phyloP scores from a whole-genome alignment of 208 protist species.

The Vickermania spadyakhi region DNA sequence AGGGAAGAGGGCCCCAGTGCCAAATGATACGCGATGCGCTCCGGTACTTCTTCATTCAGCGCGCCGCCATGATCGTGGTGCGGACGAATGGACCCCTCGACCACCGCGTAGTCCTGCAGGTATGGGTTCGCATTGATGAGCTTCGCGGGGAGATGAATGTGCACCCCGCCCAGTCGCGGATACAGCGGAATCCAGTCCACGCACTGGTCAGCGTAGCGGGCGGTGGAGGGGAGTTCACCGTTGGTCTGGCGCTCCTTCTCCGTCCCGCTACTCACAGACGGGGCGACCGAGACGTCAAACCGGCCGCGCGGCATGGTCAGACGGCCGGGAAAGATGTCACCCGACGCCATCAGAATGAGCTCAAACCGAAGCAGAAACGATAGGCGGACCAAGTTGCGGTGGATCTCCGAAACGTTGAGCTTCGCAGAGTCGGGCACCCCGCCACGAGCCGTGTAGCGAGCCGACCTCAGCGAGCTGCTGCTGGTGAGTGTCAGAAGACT shows the following conservation, averaged over 20 bases:
- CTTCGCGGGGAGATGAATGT: background rate
- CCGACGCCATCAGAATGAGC: background rate
- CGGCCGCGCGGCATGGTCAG: background rate
- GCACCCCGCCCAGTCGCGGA: background rate
- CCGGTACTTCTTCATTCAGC: background rate
- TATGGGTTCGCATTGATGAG: background rate
- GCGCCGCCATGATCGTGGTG: background rate
- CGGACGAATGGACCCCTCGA: background rate
- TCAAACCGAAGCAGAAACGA: background rate
- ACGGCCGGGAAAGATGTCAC: background rate
- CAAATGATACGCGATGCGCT: background rate
- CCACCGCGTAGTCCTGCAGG: background rate
- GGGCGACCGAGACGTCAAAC: background rate
- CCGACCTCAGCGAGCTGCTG: background rate
- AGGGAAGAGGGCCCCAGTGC: background rate
- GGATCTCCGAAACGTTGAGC: background rate
- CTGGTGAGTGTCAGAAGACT: background rate
- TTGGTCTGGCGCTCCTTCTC: background rate
- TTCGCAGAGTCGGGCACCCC: background rate
- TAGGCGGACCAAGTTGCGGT: background rate
- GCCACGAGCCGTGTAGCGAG: background rate
- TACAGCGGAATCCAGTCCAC: background rate
- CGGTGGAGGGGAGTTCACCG: background rate
- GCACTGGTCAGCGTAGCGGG: background rate
- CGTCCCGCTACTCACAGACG: background rate